Evolutionary conservation across 2,329 filamentous ascomycete genomes (phyloP).

Genomic region (Rhynchosporium graminicola): DNA sequence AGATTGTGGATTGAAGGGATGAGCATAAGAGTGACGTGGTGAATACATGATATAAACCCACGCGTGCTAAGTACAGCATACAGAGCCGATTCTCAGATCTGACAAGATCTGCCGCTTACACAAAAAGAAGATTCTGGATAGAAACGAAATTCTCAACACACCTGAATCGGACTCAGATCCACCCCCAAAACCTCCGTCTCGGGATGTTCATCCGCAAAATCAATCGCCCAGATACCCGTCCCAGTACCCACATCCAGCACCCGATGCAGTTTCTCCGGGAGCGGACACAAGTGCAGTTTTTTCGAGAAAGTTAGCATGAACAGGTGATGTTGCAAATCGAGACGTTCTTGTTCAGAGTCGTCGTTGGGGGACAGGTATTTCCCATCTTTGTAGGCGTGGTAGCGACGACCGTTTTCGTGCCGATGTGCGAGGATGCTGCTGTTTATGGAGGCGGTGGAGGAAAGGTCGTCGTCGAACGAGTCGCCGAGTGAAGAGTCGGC

Average conservation of each 20-base stretch:
- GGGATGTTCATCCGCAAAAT: constrained; percentile 33
- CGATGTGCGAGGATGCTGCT: constrained; percentile 4
- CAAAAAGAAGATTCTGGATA: too few relatives aligned
- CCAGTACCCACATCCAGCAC: constrained; percentile 23
- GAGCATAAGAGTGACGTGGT: too few relatives aligned
- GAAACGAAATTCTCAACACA: too few relatives aligned
- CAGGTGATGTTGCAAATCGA: constrained; percentile 18
- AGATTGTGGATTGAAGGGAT: too few relatives aligned
- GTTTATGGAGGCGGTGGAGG: constrained; percentile 11
- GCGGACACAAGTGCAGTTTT: constrained; percentile 15
- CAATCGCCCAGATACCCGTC: constrained; percentile 28
- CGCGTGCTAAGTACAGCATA: too few relatives aligned
- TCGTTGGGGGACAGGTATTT: constrained; percentile 56
- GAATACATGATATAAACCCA: too few relatives aligned
- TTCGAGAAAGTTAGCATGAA: constrained; percentile 9
- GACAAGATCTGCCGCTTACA: too few relatives aligned
- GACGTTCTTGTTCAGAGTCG: constrained; percentile 46
- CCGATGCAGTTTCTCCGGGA: constrained; percentile 4
- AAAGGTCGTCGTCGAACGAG: neutral
- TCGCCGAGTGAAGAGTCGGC: constrained; percentile 11
- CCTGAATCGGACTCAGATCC: constrained; percentile 45
- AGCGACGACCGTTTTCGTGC: constrained; percentile 15
- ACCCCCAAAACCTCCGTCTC: constrained; percentile 37
- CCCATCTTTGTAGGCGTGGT: constrained; percentile 25
- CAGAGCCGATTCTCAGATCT: too few relatives aligned